Evolutionary conservation across 2,329 filamentous ascomycete genomes (phyloP), one percentile per base, ranked within the genome.

Genomic region (Hymenoscyphus occultus): DNA sequence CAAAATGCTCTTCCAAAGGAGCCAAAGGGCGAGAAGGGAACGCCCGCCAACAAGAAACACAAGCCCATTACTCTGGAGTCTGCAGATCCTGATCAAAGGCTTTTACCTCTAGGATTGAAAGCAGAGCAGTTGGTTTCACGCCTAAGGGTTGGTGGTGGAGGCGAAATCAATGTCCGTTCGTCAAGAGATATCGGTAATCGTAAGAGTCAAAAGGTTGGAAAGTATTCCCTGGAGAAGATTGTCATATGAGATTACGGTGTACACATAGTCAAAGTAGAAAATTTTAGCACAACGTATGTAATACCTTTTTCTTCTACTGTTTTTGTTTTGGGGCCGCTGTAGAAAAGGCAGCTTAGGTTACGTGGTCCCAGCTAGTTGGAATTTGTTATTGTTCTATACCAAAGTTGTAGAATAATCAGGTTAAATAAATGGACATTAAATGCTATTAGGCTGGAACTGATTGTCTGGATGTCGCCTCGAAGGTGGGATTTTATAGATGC

Each of bases 181-280:
- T 82, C 80, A 71, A 83, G 92, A 76, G 90, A 96, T 79, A 87
- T 89, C 65, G 91, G 90, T 19, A 86, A 90, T 77, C 78, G 96
- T 76, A 86, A 90, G 74, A 92, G 90, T 74, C 90, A 91, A 79
- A 89, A 88, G 75, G 89, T 93, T 67, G 90, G 90, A 64, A 86
- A 89, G 70, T 97, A 97, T 79, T 92, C 90, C 58, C 83, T 94
- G 70, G 92, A 97, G 79, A 86, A 87, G 77, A 87, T 96, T 71
- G 77, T 84, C 61, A 80, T 92, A 72, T 92, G 82, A 79, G 31
- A 19, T 7, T 48, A n/a, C 39, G 28, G 7, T 9, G 48, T 57
- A 35, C 32, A 45, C 22, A 51, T 51, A 22, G n/a, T 51, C n/a
- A 22, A n/a, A 22, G 28, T 51, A n/a, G 45, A 22, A 19, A 22